Evolutionary conservation across 805 yeast genomes (phyloP), one percentile per base, ranked within the genome.

Genomic region (Candida namnaoensis): DNA sequence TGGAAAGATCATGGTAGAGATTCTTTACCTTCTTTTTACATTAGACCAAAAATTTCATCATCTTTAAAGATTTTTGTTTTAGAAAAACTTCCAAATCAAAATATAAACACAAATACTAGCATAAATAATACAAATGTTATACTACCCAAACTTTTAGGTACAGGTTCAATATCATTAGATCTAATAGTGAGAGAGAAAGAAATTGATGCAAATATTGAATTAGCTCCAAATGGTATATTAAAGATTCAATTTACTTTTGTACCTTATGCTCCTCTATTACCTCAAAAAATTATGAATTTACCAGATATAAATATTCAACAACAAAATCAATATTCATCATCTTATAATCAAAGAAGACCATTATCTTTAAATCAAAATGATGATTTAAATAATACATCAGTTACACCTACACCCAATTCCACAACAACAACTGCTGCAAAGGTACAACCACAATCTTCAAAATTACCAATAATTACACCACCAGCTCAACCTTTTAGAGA

Each of bases 11-110:
- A 30, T 11, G 11, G 13, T 11, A 26, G 10, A 12, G 45, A 44
- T 15, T 54, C 58, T 12, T 56, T 53, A 32, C 41, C 54, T 28
- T 39, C 53, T 5, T 52, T 54, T 38, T 52, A 52, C 23, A 51
- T 53, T 11, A 43, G 41, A 9, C 53, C 53, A 0, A 44, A 43
- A 4, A 38, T 34, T 1, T 23, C 28, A 1, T 51, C 56, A 0
- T 40, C 43, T 4, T 37, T 54, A 25, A 39, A 34, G 14, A 41
- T 53, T 1, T 47, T 35, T 32, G 39, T 52, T 13, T 48, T 54
- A 54, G 52, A 53, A 35, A 32, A 30, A 30, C 11, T 30, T 9
- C 5, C 30, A 27, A 27, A 27, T 27, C 19, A 19, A 19, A 19
- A 19, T 26, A 26, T 26, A 4, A 26, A 26, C 28, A 26, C 7